Evolutionary conservation across 2,329 filamentous ascomycete genomes (phyloP), one percentile per base, ranked within the genome.

Genomic region (Phialophora verrucosa): DNA sequence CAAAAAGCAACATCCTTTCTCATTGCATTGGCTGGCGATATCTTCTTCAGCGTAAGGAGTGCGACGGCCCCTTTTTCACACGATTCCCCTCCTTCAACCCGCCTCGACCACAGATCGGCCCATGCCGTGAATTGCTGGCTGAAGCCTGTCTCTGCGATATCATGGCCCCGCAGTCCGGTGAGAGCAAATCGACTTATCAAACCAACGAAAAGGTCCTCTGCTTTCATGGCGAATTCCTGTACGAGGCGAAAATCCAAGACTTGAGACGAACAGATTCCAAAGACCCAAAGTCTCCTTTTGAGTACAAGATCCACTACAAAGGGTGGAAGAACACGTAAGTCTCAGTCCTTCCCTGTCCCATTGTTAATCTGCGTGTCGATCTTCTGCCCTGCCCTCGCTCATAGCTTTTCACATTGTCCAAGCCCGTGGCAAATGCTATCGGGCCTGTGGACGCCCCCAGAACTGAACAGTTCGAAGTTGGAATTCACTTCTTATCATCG

Each of bases 271-370:
- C 85, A 74, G 87, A 89, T 67, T 77, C 81, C 6, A 83, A 83
- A 53, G 89, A 90, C 75, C 89, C 91, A 79, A 89, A 88, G 77
- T 90, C 89, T 68, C 88, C 90, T 38, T 93, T 88, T 76, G 88
- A 92, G 77, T 99, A 96, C 82, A 91, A 91, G 76, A 91, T 99
- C 63, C 95, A 99, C 80, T 99, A 99, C 83, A 98, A 98, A 80
- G 95, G 95, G 75, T 99, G 95, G 95, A 99, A 99, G 84, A 93
- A 94, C 78, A 97, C 93, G 85, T 91, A 82, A 81, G 88, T 88
- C 35, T 56, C 27, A 38, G 20, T 56, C 17, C 4, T n/a, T 12
- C 8, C 6, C 53, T 57, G n/a, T 63, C 38, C 31, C 60, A 51
- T 49, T 53, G n/a, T 56, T 55, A 20, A 1, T 12, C 3, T 23